These are phyloP conservation scores for Fonsecaea multimorphosa DNA, from an alignment of 2,329 filamentous ascomycete genomes.

Conservation along the genomic window DNA sequence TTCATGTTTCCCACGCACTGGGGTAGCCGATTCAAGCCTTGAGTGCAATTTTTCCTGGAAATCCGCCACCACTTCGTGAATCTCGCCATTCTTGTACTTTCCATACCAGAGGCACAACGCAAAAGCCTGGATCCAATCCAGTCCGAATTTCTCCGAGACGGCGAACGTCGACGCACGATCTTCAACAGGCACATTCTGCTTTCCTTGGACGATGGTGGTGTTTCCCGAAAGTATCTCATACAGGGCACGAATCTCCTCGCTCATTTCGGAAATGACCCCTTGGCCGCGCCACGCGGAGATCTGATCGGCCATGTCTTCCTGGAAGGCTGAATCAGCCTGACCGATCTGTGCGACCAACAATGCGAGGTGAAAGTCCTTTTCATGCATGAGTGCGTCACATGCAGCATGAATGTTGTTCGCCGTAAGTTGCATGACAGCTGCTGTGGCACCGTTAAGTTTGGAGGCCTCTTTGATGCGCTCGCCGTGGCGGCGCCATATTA, in stretches of 20 bases:
- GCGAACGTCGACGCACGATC: constrained; percentile 80
- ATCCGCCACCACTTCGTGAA: constrained; percentile 73
- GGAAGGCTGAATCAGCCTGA: constrained; percentile 66
- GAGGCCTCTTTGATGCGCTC: constrained; percentile 60
- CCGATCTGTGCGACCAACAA: constrained; percentile 84
- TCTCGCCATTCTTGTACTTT: constrained; percentile 68
- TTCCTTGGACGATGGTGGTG: constrained; percentile 80
- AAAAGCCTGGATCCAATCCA: constrained; percentile 94
- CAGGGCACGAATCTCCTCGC: constrained; percentile 79
- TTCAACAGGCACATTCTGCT: constrained; percentile 72
- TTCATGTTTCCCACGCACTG: constrained; percentile 68
- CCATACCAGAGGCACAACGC: constrained; percentile 91
- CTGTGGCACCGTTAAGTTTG: constrained; percentile 76
- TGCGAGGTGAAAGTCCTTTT: constrained; percentile 81
- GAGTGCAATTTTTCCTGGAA: constrained; percentile 76
- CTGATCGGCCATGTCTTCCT: constrained; percentile 77
- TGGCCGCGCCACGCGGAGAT: constrained; percentile 82
- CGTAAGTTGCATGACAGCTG: constrained; percentile 76
- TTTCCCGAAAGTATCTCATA: constrained; percentile 92
- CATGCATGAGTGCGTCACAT: constrained; percentile 76
- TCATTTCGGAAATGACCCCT: constrained; percentile 85
- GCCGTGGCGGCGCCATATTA: constrained; percentile 67
- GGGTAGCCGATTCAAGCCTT: constrained; percentile 71
- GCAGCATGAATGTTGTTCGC: constrained; percentile 81
- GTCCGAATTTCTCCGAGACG: constrained; percentile 79